These are phyloP conservation scores for Cylindrotheca closterium DNA, from an alignment of 108 stramenopile genomes.

Conservation along the genomic window DNA sequence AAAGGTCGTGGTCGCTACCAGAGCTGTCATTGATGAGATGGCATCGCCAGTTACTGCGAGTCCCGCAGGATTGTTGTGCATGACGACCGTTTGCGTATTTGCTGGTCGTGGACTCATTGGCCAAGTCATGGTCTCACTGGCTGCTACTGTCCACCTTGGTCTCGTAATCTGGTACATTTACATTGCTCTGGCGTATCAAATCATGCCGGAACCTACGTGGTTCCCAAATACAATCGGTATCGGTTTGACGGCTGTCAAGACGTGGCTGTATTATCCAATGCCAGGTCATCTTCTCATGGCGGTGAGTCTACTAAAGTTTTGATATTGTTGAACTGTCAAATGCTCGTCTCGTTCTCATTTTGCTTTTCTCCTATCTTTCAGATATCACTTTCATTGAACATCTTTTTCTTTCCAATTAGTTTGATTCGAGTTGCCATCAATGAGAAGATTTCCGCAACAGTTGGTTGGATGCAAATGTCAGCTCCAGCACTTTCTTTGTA, in stretches of 20 bases:
- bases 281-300: conserved; percentile 67
- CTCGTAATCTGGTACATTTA: conserved; percentile 78
- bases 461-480: conserved; percentile 81
- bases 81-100: conserved; percentile 72
- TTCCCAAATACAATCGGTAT: conserved; percentile 79
- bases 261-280: conserved; percentile 68
- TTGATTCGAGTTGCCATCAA: conserved; percentile 74
- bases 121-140: conserved; percentile 53
- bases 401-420: conserved; percentile 68
- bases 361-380: background rate
- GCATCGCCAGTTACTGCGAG: conserved; percentile 74
- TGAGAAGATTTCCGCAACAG: conserved; percentile 71
- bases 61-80: conserved; percentile 74
- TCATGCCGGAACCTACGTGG: conserved; percentile 78
- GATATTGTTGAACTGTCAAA: background rate
- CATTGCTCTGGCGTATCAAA: conserved; percentile 74
- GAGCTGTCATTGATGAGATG: conserved; percentile 72
- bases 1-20: conserved; percentile 53
- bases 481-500: conserved; percentile 66
- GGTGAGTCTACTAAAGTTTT: conserved; percentile 5
- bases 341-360: conserved; percentile 3
- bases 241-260: conserved; percentile 73
- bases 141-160: conserved; percentile 57
- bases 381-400: conserved; percentile 42
- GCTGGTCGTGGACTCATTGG: conserved; percentile 66